Evolutionary conservation across 768 basidiomycete species (phyloP).

Genomic region (Tylopilus vinaceipallidus): DNA sequence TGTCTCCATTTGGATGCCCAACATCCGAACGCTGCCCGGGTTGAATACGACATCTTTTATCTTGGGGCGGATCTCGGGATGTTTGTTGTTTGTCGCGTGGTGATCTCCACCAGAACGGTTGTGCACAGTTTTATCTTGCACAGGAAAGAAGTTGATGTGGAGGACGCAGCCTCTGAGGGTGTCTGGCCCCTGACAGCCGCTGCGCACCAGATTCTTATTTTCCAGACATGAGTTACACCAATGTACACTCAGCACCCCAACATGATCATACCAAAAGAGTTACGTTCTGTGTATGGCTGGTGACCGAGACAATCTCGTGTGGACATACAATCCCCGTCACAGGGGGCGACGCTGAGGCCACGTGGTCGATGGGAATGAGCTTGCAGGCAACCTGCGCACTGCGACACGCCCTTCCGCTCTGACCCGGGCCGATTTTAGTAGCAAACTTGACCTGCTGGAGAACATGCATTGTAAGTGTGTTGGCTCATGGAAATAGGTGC

Average conservation of each 20-base stretch:
- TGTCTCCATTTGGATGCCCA: constrained; percentile 19
- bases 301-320: too few relatives aligned
- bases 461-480: constrained; percentile 8
- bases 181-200: constrained; percentile 31
- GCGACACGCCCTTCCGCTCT: neutral
- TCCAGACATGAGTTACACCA: constrained; percentile 19
- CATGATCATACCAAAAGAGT: neutral
- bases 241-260: too few relatives aligned
- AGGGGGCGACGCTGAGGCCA: too few relatives aligned
- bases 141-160: constrained; percentile 28
- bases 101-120: constrained; percentile 16
- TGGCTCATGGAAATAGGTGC: constrained; percentile 2
- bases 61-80: constrained; percentile 28
- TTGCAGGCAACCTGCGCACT: neutral
- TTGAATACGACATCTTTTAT: constrained; percentile 32
- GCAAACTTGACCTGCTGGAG: constrained; percentile 6
- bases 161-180: constrained; percentile 27
- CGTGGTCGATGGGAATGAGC: neutral
- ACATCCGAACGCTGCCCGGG: constrained; percentile 3
- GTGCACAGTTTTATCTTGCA: constrained; percentile 32
- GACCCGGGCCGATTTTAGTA: neutral
- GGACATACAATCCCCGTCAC: too few relatives aligned
- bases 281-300: neutral
- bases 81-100: constrained; percentile 26
- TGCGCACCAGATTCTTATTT: constrained; percentile 33